Base-by-base conservation (phyloP, 768 basidiomycete species). In the Psilocybe subaeruginosa region DNA sequence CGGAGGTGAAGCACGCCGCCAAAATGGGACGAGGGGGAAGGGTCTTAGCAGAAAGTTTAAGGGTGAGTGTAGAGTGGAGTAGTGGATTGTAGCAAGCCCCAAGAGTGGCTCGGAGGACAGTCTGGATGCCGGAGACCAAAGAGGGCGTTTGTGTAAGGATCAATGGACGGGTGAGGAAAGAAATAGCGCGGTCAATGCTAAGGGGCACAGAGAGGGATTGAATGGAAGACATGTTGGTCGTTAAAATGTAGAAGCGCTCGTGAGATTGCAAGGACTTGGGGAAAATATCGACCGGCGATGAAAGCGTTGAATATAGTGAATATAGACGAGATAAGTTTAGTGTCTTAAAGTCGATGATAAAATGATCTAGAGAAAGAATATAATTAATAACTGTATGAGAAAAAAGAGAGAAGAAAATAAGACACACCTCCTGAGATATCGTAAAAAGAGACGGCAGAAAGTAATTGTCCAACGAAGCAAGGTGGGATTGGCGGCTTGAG, bases 121-220 rank as follows among this genome's bases (percentile, higher is more conserved):
- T 49, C 59, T 73, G 69, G 33, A 78, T 60, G 39, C 66, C 60
- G 16, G 64, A 43, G 59, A 76, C 63, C 54, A 66, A 67, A 35
- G 62, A 54, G 4, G 70, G 55, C 17, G 72, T 37, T 54, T 72
- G 63, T 41, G 69, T 64, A 23, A 72, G 58, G 43, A 74, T 50
- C 41, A 80, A 68, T 29, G 79, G 77, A 9, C 74, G 70, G 3
- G 76, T 77, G 30, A 80, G 66, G 67, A 79, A 79, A 50, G 62
- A 66, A 59, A 76, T 68, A 35, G 75, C 74, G 59, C 74, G 75
- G 54, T 60, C 59, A 51, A 77, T 64, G 65, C 72, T 69, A 45
- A 69, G 62, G n/a, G 61, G 53, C 35, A 66, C 62, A 19, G 50
- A 52, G 54, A 47, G 56, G 41, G 65, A 23, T 37, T 45, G 57